phyloP scores from a whole-genome alignment of 1,284 basidiomycete genomes.

The Cutaneotrichosporon curvatum region DNA sequence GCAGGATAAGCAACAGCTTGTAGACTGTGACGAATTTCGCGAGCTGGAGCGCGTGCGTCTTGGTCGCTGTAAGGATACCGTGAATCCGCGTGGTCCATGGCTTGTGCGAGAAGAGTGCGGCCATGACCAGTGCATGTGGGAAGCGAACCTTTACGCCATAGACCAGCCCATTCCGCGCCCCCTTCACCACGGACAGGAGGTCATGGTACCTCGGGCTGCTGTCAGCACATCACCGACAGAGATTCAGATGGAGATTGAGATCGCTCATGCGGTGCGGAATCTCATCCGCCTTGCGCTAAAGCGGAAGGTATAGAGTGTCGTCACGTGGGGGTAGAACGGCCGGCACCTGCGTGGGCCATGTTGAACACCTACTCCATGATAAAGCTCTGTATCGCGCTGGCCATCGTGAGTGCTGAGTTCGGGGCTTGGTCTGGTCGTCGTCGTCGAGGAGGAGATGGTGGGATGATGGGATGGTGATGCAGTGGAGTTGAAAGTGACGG shows the following conservation, averaged over 20 bases:
- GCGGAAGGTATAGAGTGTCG: too few relatives aligned
- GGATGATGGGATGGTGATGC: not conserved
- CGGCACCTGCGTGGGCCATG: too few relatives aligned
- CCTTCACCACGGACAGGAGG: slow-evolving; percentile 84
- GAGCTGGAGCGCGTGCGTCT: slow-evolving; percentile 60
- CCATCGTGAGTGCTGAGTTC: too few relatives aligned
- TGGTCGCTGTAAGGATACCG: slow-evolving; percentile 78
- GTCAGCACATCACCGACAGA: not conserved
- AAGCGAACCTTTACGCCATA: slow-evolving; percentile 80
- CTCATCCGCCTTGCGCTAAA: too few relatives aligned
- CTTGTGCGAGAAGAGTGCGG: slow-evolving; percentile 85
- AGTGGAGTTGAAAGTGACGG: too few relatives aligned
- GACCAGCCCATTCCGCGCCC: slow-evolving; percentile 88
- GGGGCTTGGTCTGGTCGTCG: not conserved
- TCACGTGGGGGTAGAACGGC: too few relatives aligned
- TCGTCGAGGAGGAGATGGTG: not conserved
- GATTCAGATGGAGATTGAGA: too few relatives aligned
- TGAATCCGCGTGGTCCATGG: slow-evolving; percentile 51
- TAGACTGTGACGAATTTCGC: slow-evolving; percentile 91
- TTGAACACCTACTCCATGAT: slow-evolving; percentile 17
- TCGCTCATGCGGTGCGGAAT: not conserved
- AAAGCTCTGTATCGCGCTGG: slow-evolving; percentile 15
- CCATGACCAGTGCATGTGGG: slow-evolving; percentile 98
- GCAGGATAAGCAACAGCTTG: slow-evolving; percentile 75
- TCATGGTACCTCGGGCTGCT: slow-evolving; percentile 72